Base-by-base conservation (phyloP, 371 early-diverging fungal species). In the Syncephalastrum sp. region DNA sequence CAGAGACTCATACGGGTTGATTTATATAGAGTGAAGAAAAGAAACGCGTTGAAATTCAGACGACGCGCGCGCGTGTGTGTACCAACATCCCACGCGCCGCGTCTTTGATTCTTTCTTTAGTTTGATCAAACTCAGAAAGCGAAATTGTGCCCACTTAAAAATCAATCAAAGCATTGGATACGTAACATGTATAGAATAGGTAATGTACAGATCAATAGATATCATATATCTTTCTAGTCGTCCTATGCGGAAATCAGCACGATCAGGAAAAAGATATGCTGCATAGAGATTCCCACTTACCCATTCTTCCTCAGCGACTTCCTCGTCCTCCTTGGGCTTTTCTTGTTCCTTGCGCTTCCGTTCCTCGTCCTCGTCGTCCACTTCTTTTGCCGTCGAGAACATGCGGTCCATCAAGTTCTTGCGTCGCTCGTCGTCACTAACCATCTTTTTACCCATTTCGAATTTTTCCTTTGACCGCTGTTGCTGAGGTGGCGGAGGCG, bases 1-100 rank as follows among this genome's bases (percentile, higher is more conserved):
- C 98, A 99, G 43, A 99, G 83, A 65, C 89, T 86, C 89, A 87
- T 88, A n/a, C n/a, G 69, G 25, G 33, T 25, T 16, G 19, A n/a
- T 53, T 13, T 53, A 25, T 29, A 27, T 5, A 27, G 38, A 7
- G 15, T 17, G 50, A 27, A 50, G 50, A 21, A 21, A 21, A 21
- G 27, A 50, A 21, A 50, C 50, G 50, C 50, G 50, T 50, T 47
- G 38, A 33, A 33, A 33, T 33, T 33, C 38, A 33, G 12, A 33
- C 38, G 38, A 33, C 38, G 38, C 38, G 38, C 12, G 38, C 29
- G 29, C 7, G 29, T 29, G 29, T 33, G 38, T 5, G 10, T 10
- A 0, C 27, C 4, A 27, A 27, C 27, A 27, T 21, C 21, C 21
- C 27, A 27, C 27, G 27, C 4, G 27, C 27, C 27, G 27, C 3